phyloP scores from a whole-genome alignment of 148 eudicot genomes.

The Polygonum maritimum region DNA sequence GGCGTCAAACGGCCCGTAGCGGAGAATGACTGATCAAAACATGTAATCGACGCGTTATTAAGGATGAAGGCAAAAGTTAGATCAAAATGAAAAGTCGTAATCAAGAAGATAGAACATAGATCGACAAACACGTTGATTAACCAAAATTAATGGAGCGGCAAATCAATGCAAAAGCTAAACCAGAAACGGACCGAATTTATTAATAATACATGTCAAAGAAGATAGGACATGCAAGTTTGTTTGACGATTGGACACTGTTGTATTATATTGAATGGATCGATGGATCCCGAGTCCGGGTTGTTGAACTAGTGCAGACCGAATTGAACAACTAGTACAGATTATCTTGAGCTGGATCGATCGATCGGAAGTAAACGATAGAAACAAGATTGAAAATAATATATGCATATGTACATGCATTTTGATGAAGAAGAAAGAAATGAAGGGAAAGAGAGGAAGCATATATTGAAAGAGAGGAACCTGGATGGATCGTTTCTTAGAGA shows the following conservation, averaged over 20 bases:
- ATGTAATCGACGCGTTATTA: not conserved
- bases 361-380: too few relatives aligned
- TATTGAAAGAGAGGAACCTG: conserved; percentile 28
- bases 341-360: too few relatives aligned
- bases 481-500: conserved; percentile 19
- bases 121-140: not conserved
- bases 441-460: conserved; percentile 4
- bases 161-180: too few relatives aligned
- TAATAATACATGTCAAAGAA: too few relatives aligned
- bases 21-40: not conserved
- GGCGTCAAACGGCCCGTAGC: not conserved
- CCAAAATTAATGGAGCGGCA: not conserved
- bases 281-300: too few relatives aligned
- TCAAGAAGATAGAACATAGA: not conserved
- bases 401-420: not conserved
- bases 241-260: too few relatives aligned
- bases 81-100: not conserved
- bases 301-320: too few relatives aligned
- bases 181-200: too few relatives aligned
- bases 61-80: not conserved
- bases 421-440: not conserved
- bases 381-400: too few relatives aligned
- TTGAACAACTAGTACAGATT: too few relatives aligned
- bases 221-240: too few relatives aligned
- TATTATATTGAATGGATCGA: too few relatives aligned